Conservation (phyloP, 768 basidiomycete genomes). For the Leccinum rimulosum region DNA sequence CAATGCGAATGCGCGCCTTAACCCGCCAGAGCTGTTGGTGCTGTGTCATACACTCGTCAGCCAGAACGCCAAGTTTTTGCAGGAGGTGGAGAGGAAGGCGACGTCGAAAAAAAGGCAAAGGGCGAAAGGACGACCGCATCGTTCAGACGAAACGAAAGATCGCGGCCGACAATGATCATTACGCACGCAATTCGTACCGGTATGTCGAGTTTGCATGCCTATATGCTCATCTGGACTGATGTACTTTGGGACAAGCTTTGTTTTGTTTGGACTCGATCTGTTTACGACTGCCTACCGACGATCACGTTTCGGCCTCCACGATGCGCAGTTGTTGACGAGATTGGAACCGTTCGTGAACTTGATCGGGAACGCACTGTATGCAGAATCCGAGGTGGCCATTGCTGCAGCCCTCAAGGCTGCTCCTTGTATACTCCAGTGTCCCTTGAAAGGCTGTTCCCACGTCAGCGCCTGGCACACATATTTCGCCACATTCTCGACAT, state of each 20-base stretch:
- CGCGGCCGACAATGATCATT: conserved; percentile 59
- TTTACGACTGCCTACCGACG: conserved; percentile 85
- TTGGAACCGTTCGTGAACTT: conserved; percentile 83
- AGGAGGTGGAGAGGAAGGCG: conserved; percentile 46
- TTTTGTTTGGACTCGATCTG: conserved; percentile 88
- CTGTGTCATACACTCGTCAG: conserved; percentile 88
- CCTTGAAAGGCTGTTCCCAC: conserved; percentile 68
- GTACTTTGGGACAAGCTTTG: conserved; percentile 52
- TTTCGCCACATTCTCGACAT: conserved; percentile 81
- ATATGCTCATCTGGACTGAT: conserved; percentile 1
- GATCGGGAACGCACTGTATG: conserved; percentile 91
- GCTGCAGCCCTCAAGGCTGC: conserved; percentile 74
- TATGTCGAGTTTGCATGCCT: conserved; percentile 30
- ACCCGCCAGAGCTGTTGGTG: conserved; percentile 67
- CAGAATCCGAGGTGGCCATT: conserved; percentile 72
- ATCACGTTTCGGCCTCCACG: conserved; percentile 81
- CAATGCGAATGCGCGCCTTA: conserved; percentile 74
- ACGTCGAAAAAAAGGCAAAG: conserved; percentile 30
- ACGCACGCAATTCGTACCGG: conserved; percentile 86
- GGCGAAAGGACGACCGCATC: conserved; percentile 52
- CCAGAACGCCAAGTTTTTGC: conserved; percentile 86
- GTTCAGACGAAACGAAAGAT: conserved; percentile 77
- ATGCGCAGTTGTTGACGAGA: conserved; percentile 70
- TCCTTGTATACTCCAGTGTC: conserved; percentile 79
- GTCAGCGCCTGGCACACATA: conserved; percentile 68